Evolutionary conservation across 495 filamentous ascomycete species (phyloP).

Genomic region (Entonaema liquescens): DNA sequence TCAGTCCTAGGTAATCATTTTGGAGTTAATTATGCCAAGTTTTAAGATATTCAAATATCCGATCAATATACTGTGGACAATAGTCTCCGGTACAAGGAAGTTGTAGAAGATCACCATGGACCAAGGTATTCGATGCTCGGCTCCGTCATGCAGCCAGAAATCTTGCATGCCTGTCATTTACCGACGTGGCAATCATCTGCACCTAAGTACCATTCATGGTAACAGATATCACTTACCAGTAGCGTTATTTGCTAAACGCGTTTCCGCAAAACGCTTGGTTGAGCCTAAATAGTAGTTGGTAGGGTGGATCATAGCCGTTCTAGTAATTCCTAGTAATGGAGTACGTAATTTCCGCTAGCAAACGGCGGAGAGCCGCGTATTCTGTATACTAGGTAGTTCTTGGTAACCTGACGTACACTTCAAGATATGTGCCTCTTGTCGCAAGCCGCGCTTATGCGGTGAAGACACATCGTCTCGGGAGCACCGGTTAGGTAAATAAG

Average conservation of each 20-base stretch:
- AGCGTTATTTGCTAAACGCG: background rate
- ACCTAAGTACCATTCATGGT: background rate
- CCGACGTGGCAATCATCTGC: background rate
- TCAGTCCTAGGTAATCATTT: no score
- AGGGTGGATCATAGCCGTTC: background rate
- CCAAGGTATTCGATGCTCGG: background rate
- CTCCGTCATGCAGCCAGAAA: background rate
- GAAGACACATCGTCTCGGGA: background rate
- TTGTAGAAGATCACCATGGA: background rate
- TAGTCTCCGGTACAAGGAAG: background rate
- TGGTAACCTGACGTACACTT: background rate
- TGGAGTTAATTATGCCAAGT: background rate
- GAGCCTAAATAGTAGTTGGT: background rate
- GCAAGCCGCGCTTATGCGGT: background rate
- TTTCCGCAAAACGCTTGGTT: background rate
- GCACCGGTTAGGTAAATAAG: background rate
- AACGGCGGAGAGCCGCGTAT: background rate
- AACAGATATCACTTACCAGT: background rate
- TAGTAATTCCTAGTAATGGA: background rate
- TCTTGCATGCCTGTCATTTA: conserved; percentile 5
- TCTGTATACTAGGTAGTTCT: background rate
- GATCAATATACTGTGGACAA: background rate
- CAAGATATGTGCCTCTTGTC: background rate
- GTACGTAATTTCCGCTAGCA: background rate
- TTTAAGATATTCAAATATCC: background rate